Percentiles rank a stretch among this genome's conserved stretches.
These are phyloP conservation scores for Xylaria sp. DNA, from an alignment of 2,329 filamentous ascomycete genomes.

Conservation along the genomic window DNA sequence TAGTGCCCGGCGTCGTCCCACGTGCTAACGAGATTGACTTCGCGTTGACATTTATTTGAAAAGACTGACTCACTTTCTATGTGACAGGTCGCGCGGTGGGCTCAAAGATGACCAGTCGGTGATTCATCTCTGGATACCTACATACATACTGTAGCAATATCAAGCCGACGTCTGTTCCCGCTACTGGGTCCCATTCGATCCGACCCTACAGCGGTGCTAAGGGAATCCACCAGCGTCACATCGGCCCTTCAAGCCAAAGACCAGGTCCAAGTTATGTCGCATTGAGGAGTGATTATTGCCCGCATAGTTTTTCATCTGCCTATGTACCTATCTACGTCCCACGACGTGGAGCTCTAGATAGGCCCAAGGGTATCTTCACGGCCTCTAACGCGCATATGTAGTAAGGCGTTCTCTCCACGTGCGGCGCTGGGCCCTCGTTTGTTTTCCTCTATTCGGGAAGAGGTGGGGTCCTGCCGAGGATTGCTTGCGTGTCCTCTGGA, in stretches of 20 bases:
- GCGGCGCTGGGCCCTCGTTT: slow-evolving; percentile 23
- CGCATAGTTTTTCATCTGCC: neutral
- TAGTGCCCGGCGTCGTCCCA: slow-evolving; percentile 7
- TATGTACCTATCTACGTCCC: neutral
- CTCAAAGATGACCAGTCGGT: slow-evolving; percentile 20
- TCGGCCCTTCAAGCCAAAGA: slow-evolving; percentile 20
- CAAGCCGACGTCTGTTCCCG: slow-evolving; percentile 8
- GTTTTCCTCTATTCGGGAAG: slow-evolving; percentile 11
- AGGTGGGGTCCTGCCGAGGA: neutral
- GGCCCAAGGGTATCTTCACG: neutral
- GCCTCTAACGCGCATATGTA: neutral
- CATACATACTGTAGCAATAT: slow-evolving; percentile 16
- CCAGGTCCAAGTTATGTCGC: slow-evolving; percentile 20
- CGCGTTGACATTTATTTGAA: neutral
- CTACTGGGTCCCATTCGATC: slow-evolving; percentile 15
- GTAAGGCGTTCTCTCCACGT: slow-evolving; percentile 26
- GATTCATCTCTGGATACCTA: slow-evolving; percentile 14
- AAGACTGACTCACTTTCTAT: neutral
- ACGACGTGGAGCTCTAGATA: slow-evolving; percentile 4
- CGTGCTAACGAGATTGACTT: neutral
- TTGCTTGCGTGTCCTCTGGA: slow-evolving; percentile 28
- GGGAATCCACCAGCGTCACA: slow-evolving; percentile 14
- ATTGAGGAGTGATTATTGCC: slow-evolving; percentile 23
- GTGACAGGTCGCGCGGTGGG: slow-evolving; percentile 4
- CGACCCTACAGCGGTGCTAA: slow-evolving; percentile 19